Base-by-base conservation (phyloP, 1,284 basidiomycete genomes). In the Calocybe gambosa region DNA sequence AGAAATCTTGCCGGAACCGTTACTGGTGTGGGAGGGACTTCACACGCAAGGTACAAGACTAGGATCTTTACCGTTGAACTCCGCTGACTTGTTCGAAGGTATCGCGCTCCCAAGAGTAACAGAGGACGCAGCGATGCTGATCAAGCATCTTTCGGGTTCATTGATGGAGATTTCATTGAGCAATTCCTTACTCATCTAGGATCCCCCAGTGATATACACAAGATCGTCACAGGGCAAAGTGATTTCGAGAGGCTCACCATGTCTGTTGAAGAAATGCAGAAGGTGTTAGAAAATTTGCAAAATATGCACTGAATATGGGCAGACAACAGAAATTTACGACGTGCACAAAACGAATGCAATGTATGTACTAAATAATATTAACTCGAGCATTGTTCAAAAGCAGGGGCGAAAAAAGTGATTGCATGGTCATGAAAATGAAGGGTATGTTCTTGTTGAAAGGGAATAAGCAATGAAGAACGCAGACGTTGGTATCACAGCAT, bases 91-190 rank as follows among this genome's bases (percentile, higher is more conserved):
- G 8, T 29, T 39, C 25, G 2, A 37, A 90, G 86, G 50, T 89
- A 78, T 64, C 77, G 91, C 39, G 73, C 81, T 1, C 84, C 85
- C 0, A 77, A 76, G 45, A 75, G 70, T 43, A 67, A 65, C 38
- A 58, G 74, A 55, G 74, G 83, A 50, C 65, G 73, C 45, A 73
- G 77, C 57, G 77, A 81, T 60, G 67, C 75, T 43, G 76, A 86
- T 50, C 54, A 64, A 40, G 60, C 70, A 12, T 71, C 78, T 15
- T 65, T 76, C 60, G 93, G 93, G 1, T 93, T 96, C 71, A 71
- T 96, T 21, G 93, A 97, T 55, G 93, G 93, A 2, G 88, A 93
- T 59, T 90, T 93, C 56, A 63, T 94, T 21, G 88, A 93, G 62
- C 67, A 71, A 23, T 83, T 85, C 65, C 68, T 90, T 20, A 58